phyloP scores from a whole-genome alignment of 2,329 filamentous ascomycete genomes.

The Epichloe festucae region DNA sequence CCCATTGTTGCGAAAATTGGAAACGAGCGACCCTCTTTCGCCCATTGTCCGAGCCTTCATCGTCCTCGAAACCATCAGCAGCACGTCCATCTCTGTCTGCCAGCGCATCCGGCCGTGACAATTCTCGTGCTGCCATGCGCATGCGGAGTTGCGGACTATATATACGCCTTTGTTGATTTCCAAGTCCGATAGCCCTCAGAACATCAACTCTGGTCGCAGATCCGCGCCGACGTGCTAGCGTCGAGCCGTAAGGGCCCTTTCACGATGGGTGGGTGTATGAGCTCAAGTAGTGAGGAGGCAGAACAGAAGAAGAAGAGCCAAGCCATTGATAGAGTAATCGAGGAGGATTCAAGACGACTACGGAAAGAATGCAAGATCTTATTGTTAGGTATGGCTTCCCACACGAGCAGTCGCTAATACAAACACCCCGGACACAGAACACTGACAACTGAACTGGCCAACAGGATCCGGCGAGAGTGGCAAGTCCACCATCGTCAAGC shows the following conservation, averaged over 20 bases:
- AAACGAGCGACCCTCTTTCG: not conserved
- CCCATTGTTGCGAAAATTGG: not conserved
- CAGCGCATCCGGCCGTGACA: not conserved
- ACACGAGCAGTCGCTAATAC: not conserved
- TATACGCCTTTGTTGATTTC: not conserved
- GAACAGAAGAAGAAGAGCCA: constrained; percentile 95
- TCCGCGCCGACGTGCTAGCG: not conserved
- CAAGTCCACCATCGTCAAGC: constrained; percentile 98
- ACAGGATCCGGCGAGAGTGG: constrained; percentile 94
- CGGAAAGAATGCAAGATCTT: constrained; percentile 98
- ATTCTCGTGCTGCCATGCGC: constrained; percentile 1
- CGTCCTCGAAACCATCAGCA: not conserved
- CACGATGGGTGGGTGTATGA: constrained; percentile 90
- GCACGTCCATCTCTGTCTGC: not conserved
- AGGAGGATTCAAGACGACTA: constrained; percentile 87
- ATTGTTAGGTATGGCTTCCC: constrained; percentile 55
- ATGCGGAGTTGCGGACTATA: not conserved
- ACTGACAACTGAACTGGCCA: constrained; percentile 9
- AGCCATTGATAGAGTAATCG: constrained; percentile 83
- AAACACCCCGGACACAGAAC: not conserved
- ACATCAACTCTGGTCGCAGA: not conserved
- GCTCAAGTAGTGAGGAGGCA: constrained; percentile 70
- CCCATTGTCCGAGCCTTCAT: not conserved
- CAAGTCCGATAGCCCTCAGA: not conserved
- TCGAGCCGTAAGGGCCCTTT: constrained; percentile 8